A percentile compares a stretch with the other conserved stretches of the same genome.
Evolutionary conservation across 73 alveolate species (phyloP).

Genomic region (Paramecium tetraurelia): DNA sequence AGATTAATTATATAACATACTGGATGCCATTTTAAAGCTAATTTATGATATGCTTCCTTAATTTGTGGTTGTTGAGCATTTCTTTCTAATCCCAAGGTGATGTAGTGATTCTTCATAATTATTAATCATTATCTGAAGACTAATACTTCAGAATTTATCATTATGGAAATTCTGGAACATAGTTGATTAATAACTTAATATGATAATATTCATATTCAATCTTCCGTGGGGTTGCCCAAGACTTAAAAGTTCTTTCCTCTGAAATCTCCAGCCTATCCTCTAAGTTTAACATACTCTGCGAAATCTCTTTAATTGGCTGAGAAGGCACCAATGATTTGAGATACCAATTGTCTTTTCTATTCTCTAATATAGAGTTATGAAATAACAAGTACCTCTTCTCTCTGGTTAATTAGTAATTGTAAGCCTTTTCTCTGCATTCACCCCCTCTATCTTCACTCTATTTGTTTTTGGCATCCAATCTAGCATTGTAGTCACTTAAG

Average conservation of each 20-base stretch:
- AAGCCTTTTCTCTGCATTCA: conserved; percentile 49
- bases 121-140: neutral
- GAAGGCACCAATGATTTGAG: conserved; percentile 16
- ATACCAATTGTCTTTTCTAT: conserved; percentile 28
- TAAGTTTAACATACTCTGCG: conserved; percentile 20
- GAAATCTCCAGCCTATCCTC: conserved; percentile 45
- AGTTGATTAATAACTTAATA: neutral
- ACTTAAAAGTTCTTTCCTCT: neutral
- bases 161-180: conserved; percentile 1
- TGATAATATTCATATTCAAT: neutral
- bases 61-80: neutral
- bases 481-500: neutral
- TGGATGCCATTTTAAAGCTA: conserved; percentile 44
- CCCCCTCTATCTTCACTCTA: conserved; percentile 16
- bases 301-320: conserved; percentile 43
- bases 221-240: conserved; percentile 24
- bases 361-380: neutral
- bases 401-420: conserved; percentile 30
- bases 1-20: neutral
- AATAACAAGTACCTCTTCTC: neutral
- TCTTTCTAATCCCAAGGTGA: neutral
- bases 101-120: neutral
- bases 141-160: neutral
- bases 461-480: neutral
- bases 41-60: conserved; percentile 1